Base-by-base conservation (phyloP, 1,284 basidiomycete species). In the Papiliotrema terrestris region DNA sequence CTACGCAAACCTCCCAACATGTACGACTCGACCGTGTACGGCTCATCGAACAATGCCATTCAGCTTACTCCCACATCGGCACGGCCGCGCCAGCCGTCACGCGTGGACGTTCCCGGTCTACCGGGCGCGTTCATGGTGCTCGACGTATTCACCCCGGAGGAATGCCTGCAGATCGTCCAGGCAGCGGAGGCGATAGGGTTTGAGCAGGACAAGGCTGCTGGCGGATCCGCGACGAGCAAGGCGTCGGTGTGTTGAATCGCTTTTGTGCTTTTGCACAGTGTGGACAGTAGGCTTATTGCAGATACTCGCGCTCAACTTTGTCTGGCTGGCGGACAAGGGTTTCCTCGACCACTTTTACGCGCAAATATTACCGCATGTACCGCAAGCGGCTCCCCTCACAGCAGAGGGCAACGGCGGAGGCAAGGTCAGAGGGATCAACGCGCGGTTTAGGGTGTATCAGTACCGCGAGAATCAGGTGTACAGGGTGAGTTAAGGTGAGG, bases 251-350 rank as follows among this genome's bases (percentile, higher is more conserved):
- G 69, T 63, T 6, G 2, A 45, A n/a, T n/a, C n/a, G n/a, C n/a
- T n/a, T n/a, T n/a, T n/a, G n/a, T n/a, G n/a, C 4, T 20, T 20
- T n/a, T 32, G 20, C 44, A 29, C 22, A 20, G 39, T 22, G 22
- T 14, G 22, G 22, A 19, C 15, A 15, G 29, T 5, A 14, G 20
- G 14, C 52, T 26, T 11, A 45, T 41, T 14, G 3, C 51, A 68
- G 69, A 74, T 75, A 9, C 74, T 82, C 2, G 80, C 80, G 0
- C 79, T 81, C 61, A 83, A 83, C 66, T 73, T 83, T 54, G 79
- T 83, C 50, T 83, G 82, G 80, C 75, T 83, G 19, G 80, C 82
- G 2, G 81, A 83, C 59, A 51, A 68, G 9, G 58, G 64, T 9
- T 80, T 83, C 62, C 71, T 80, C 29, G 64, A 69, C 2, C 74